phyloP scores from a whole-genome alignment of 2,329 filamentous ascomycete genomes.

The Leptosphaerulina australis region DNA sequence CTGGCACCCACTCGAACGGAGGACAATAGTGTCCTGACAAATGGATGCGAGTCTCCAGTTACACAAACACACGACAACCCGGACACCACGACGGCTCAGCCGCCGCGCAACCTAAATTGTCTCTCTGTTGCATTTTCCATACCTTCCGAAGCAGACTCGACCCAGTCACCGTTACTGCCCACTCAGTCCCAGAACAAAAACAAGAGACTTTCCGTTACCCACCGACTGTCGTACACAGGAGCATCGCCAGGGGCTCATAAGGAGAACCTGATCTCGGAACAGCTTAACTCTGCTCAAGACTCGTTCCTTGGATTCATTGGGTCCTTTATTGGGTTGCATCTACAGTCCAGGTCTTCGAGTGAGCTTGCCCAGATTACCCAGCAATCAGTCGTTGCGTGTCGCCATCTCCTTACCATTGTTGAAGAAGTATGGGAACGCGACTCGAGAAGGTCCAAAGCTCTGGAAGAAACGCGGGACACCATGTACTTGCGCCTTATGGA shows the following conservation, averaged over 20 bases:
- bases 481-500: constrained; percentile 83
- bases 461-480: constrained; percentile 71
- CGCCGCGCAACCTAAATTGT: constrained; percentile 37
- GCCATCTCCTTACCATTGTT: constrained; percentile 77
- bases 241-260: constrained; percentile 67
- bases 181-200: constrained; percentile 38
- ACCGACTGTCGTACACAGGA: constrained; percentile 77
- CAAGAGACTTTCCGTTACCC: constrained; percentile 63
- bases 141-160: constrained; percentile 46
- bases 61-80: constrained; percentile 45
- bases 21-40: constrained; percentile 52
- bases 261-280: constrained; percentile 80
- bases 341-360: constrained; percentile 88
- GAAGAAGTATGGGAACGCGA: constrained; percentile 83
- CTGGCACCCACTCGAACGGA: constrained; percentile 31
- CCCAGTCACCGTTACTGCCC: constrained; percentile 39
- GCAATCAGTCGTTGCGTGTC: constrained; percentile 81
- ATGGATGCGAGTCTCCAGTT: constrained; percentile 42
- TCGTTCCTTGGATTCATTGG: constrained; percentile 87
- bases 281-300: constrained; percentile 80
- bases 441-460: constrained; percentile 66
- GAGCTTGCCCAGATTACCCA: constrained; percentile 83
- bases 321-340: constrained; percentile 90
- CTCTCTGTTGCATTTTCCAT: constrained; percentile 47
- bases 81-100: constrained; percentile 39